These are phyloP conservation scores for Calamus simplicifolius DNA, from an alignment of 176 grass and related monocot species.

Conservation along the genomic window DNA sequence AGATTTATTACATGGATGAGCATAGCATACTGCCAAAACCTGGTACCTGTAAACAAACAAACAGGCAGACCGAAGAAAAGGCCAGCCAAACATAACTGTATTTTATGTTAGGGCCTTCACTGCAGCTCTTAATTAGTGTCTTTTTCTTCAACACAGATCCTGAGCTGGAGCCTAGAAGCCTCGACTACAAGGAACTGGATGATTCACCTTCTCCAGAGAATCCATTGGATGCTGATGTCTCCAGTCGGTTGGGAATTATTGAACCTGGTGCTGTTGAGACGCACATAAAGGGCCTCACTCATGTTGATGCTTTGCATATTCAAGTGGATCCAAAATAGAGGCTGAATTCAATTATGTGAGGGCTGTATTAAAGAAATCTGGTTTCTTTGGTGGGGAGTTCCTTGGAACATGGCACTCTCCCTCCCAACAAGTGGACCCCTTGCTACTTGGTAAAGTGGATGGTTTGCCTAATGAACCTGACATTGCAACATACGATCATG, in stretches of 20 bases:
- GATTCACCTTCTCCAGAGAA: not conserved
- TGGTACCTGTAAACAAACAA: no score
- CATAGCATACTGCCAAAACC: no score
- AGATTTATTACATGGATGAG: no score
- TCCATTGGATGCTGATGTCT: not conserved
- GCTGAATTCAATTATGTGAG: slow-evolving; percentile 40
- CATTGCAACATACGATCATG: slow-evolving; percentile 21
- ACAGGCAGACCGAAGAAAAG: no score
- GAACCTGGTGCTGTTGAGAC: not conserved
- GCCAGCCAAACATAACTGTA: not conserved
- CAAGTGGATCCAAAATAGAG: slow-evolving; percentile 29
- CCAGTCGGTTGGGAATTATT: not conserved
- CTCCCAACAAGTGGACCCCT: slow-evolving; percentile 6
- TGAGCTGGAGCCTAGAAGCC: slow-evolving; percentile 11
- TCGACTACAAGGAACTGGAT: slow-evolving; percentile 11
- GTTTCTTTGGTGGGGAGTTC: slow-evolving; percentile 34
- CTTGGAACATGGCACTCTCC: slow-evolving; percentile 33
- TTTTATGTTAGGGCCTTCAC: not conserved
- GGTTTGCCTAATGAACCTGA: slow-evolving; percentile 36
- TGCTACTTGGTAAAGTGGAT: slow-evolving; percentile 32
- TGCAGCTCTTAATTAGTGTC: not conserved
- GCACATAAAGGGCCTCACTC: slow-evolving; percentile 10
- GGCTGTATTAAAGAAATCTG: slow-evolving; percentile 46
- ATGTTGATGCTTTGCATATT: slow-evolving; percentile 12
- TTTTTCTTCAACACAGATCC: slow-evolving; percentile 23